Evolutionary conservation across 1,284 basidiomycete species (phyloP).

Genomic region (Tylopilus sp.): DNA sequence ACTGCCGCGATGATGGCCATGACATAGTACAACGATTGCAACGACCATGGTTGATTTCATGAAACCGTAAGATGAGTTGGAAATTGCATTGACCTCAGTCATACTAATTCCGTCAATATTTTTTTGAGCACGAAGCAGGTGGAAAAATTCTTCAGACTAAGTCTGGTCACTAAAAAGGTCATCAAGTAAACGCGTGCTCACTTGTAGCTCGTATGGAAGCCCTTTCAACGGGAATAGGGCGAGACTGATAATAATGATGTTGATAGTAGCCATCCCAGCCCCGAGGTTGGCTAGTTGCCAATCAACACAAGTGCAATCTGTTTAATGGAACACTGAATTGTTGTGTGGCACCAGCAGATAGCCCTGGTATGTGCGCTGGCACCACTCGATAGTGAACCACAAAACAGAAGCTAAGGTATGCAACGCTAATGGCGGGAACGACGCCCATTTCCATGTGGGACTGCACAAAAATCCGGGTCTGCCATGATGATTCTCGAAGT

Average conservation of each 20-base stretch:
- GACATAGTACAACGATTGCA: slow-evolving; percentile 7
- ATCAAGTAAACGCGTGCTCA: not conserved
- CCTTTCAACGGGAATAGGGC: slow-evolving; percentile 7
- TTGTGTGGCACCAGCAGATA: not conserved
- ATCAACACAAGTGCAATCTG: not conserved
- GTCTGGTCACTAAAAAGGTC: not conserved
- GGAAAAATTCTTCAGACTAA: slow-evolving; percentile 17
- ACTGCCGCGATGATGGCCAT: slow-evolving; percentile 4
- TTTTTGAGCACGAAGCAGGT: slow-evolving; percentile 3
- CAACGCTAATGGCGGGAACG: slow-evolving; percentile 1
- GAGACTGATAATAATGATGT: slow-evolving; percentile 15
- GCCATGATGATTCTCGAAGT: not conserved
- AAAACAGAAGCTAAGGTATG: slow-evolving; percentile 14
- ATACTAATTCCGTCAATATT: slow-evolving; percentile 3
- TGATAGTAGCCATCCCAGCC: slow-evolving; percentile 10
- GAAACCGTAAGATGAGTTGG: slow-evolving; percentile 8
- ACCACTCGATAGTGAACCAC: slow-evolving; percentile 15
- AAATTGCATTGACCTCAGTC: slow-evolving; percentile 11
- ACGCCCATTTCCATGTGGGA: slow-evolving; percentile 2
- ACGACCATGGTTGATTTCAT: slow-evolving; percentile 5
- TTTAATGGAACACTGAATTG: not conserved
- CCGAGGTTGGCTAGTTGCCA: slow-evolving; percentile 6
- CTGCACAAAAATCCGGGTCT: not conserved
- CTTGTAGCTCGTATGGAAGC: slow-evolving; percentile 10
- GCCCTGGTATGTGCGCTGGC: not conserved